Evolutionary conservation across 2,329 filamentous ascomycete genomes (phyloP), one percentile per base, ranked within the genome.

Genomic region (Verticillium dahliae): DNA sequence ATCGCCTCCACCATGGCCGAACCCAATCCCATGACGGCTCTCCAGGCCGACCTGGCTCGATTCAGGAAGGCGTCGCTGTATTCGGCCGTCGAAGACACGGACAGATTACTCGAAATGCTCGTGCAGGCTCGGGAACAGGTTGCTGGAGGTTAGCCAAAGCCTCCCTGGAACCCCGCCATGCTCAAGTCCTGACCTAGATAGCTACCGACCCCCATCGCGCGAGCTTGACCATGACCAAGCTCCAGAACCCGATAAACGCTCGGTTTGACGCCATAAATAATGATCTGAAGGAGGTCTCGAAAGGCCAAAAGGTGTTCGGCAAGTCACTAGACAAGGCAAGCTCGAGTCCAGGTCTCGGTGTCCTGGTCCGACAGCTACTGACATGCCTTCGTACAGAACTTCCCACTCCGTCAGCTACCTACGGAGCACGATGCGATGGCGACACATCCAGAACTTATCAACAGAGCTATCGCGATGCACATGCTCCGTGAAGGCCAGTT

Each of bases 401-500:
- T 75, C 22, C 81, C 78, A 4, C 69, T 74, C 10, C 85, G 87
- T 14, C 80, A 90, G 14, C 86, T 94, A 0, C 90, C 88, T 14
- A 90, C 87, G 69, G 90, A 93, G 62, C 87, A 96, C 66, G 84
- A 90, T 4, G 80, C 83, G 15, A 81, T 97, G 13, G 27, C 27
- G 13, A 35, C 11, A 4, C 27, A 56, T 2, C 33, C 27, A 2
- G 54, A 35, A 4, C 58, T 59, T 6, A 91, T 98, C 71, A 96
- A 97, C 76, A 87, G 93, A 61, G 94, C 95, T 6, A 96, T 99
- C 68, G 91, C 91, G 10, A 65, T 98, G 92, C 95, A 99, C 72
- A 84, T 99, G 27, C 83, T 99, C 45, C 90, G 95, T 50, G 94
- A 98, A 76, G 95, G 95, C 57, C 90, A 97, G 71, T 99, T 99